A percentile compares a stretch with the other conserved stretches of the same genome.
phyloP scores from a whole-genome alignment of 2,329 filamentous ascomycete genomes.

The Penicillium sp. region DNA sequence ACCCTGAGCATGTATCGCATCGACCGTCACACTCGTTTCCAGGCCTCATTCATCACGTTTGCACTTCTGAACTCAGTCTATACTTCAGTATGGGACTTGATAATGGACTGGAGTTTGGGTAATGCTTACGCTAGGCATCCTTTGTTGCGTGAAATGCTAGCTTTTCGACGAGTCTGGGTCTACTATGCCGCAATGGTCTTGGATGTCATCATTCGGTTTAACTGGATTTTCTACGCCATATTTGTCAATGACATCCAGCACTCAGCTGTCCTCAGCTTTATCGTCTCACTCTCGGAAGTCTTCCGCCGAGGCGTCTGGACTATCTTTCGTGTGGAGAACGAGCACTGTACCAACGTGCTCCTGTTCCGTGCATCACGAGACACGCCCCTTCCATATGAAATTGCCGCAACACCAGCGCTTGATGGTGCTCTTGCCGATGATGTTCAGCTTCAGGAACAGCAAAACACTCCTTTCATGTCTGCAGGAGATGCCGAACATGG shows the following conservation, averaged over 20 bases:
- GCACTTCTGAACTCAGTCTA: conserved; percentile 82
- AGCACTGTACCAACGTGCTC: conserved; percentile 89
- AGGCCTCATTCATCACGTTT: conserved; percentile 74
- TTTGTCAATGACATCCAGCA: conserved; percentile 79
- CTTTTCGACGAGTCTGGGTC: conserved; percentile 73
- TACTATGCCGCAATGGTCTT: conserved; percentile 85
- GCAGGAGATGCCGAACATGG: conserved; percentile 31
- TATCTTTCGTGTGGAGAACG: conserved; percentile 92
- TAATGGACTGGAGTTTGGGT: conserved; percentile 94
- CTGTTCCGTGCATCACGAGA: conserved; percentile 88
- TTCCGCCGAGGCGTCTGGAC: conserved; percentile 87
- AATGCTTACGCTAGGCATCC: conserved; percentile 69
- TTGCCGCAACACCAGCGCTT: conserved; percentile 24
- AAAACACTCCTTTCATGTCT: conserved; percentile 18
- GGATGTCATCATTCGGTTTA: conserved; percentile 84
- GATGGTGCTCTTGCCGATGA: conserved; percentile 19
- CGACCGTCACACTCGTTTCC: conserved; percentile 55
- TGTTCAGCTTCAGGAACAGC: conserved; percentile 29
- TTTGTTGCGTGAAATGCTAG: conserved; percentile 74
- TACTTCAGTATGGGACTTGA: conserved; percentile 85
- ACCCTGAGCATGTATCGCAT: conserved; percentile 83
- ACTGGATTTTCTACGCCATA: conserved; percentile 92
- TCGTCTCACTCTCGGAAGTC: conserved; percentile 76
- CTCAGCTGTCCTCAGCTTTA: conserved; percentile 76
- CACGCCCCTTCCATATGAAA: conserved; percentile 77